Percentiles rank a stretch among this genome's conserved stretches.
Conservation (phyloP, 164 flowering plant species). For the Dillenia turbinata region DNA sequence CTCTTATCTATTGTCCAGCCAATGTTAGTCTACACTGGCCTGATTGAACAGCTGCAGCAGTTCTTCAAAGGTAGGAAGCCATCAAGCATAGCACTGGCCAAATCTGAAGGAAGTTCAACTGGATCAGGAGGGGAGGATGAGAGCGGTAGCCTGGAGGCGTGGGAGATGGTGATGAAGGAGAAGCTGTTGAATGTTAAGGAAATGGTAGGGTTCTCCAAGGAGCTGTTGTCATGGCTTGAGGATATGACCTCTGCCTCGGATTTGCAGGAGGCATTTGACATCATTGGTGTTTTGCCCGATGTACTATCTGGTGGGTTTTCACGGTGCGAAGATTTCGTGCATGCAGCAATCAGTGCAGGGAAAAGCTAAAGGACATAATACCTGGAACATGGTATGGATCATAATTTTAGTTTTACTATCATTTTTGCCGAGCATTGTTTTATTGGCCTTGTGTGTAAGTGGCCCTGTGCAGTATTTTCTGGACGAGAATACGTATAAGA, state of each 20-base stretch:
- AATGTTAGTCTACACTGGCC: conserved; percentile 87
- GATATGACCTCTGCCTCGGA: conserved; percentile 62
- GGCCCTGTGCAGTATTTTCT: conserved; percentile 21
- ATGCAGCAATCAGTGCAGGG: conserved; percentile 60
- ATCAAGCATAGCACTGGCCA: conserved; percentile 4
- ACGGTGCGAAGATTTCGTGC: conserved; percentile 79
- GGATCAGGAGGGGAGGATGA: conserved; percentile 32
- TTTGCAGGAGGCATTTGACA: conserved; percentile 86
- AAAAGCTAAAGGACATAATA: conserved; percentile 22
- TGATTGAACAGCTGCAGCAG: conserved; percentile 83
- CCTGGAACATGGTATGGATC: too few species aligned
- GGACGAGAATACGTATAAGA: too few species aligned
- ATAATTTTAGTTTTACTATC: too few species aligned
- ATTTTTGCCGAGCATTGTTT: too few species aligned
- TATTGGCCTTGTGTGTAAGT: too few species aligned
- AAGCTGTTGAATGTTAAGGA: conserved; percentile 67
- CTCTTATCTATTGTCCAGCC: conserved; percentile 63
- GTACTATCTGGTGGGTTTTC: conserved; percentile 57
- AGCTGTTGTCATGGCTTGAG: conserved; percentile 79
- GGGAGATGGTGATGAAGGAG: conserved; percentile 91
- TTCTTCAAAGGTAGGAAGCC: conserved; percentile 68
- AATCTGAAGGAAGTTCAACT: conserved; percentile 24
- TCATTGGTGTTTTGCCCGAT: conserved; percentile 73
- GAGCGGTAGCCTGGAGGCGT: conserved; percentile 42
- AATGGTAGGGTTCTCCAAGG: conserved; percentile 91